phyloP scores from a whole-genome alignment of 2,329 filamentous ascomycete species.

The Fonsecaea monophora region DNA sequence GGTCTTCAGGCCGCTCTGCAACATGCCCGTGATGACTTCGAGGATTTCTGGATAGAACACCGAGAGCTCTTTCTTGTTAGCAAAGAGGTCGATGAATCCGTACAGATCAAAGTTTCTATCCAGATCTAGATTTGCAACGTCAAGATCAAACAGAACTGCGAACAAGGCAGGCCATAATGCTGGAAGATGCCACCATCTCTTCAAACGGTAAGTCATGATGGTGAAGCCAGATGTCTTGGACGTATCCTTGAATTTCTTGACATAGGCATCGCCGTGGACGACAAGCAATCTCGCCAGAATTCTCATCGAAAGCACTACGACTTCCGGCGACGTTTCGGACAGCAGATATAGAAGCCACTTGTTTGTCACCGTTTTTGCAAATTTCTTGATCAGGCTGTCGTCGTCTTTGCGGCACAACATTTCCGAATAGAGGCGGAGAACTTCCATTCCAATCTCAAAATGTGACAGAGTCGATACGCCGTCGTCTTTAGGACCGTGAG shows the following conservation, averaged over 20 bases:
- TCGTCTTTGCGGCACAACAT: conserved; percentile 78
- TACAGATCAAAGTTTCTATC: conserved; percentile 76
- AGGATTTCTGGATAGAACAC: conserved; percentile 80
- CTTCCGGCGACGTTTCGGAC: conserved; percentile 81
- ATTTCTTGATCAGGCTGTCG: conserved; percentile 75
- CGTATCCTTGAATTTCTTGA: conserved; percentile 75
- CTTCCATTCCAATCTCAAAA: conserved; percentile 76
- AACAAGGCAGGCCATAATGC: conserved; percentile 88
- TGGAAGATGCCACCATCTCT: conserved; percentile 86
- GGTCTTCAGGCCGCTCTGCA: conserved; percentile 83
- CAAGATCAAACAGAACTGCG: conserved; percentile 83
- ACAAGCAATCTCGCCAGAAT: conserved; percentile 84
- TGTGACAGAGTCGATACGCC: conserved; percentile 49
- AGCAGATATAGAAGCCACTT: conserved; percentile 96
- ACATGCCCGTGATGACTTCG: conserved; percentile 81
- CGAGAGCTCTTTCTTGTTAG: conserved; percentile 60
- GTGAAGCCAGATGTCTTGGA: conserved; percentile 83
- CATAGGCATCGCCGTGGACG: conserved; percentile 80
- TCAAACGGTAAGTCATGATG: conserved; percentile 81
- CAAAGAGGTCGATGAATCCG: conserved; percentile 75
- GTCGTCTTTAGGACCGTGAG: conserved; percentile 44
- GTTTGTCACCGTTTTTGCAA: conserved; percentile 92
- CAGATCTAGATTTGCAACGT: conserved; percentile 76
- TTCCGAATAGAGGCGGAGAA: conserved; percentile 78
- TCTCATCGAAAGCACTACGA: conserved; percentile 79